A percentile compares a stretch with the other conserved stretches of the same genome.
These are phyloP conservation scores for Apiospora koreana DNA, from an alignment of 2,329 filamentous ascomycete species.

Conservation along the genomic window DNA sequence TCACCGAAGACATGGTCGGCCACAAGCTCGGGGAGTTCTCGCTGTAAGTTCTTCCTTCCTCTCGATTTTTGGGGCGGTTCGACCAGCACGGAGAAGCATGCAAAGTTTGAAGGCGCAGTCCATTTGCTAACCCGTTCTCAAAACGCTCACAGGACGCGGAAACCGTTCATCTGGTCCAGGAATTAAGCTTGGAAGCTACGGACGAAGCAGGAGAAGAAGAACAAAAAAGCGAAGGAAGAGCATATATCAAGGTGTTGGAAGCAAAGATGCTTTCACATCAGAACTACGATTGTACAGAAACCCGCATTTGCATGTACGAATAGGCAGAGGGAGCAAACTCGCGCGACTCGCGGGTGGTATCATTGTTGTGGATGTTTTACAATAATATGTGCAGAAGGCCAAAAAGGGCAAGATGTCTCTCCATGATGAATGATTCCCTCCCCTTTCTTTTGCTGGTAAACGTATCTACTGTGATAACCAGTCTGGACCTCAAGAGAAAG, in stretches of 20 bases:
- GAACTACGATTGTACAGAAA: neutral
- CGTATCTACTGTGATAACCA: neutral
- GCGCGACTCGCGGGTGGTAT: neutral
- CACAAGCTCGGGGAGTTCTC: slow-evolving; percentile 94
- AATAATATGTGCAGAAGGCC: neutral
- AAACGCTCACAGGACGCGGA: slow-evolving; percentile 49
- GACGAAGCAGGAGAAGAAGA: slow-evolving; percentile 8
- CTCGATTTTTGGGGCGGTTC: neutral
- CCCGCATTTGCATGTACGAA: neutral
- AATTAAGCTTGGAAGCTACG: slow-evolving; percentile 26
- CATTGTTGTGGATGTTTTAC: neutral
- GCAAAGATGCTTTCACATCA: neutral
- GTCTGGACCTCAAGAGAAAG: neutral
- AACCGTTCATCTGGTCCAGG: slow-evolving; percentile 58
- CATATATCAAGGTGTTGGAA: slow-evolving; percentile 24
- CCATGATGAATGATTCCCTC: neutral
- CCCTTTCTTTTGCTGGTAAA: neutral
- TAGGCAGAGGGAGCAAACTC: slow-evolving; percentile 3
- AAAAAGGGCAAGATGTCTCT: neutral
- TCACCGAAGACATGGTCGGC: slow-evolving; percentile 96
- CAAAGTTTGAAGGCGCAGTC: neutral
- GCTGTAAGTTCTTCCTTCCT: slow-evolving; percentile 63
- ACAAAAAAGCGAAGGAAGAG: neutral
- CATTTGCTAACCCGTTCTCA: neutral
- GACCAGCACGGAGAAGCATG: neutral